Conservation (phyloP, 331 rosid species). For the Spiraea crenata region DNA sequence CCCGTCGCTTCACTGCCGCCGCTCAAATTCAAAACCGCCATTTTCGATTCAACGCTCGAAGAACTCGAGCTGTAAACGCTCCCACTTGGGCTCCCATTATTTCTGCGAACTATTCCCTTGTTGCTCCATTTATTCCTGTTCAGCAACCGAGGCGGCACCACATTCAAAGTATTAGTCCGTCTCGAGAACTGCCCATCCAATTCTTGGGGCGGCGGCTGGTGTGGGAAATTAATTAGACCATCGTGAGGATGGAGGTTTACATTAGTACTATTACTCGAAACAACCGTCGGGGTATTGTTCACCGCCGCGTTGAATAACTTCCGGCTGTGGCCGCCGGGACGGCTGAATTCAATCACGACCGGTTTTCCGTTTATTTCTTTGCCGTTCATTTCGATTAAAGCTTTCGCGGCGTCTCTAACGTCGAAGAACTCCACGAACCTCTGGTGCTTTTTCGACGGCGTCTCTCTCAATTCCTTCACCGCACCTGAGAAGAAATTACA, state of each 20-base stretch:
- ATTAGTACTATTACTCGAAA: slow-evolving; percentile 15
- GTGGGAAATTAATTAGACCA: slow-evolving; percentile 3
- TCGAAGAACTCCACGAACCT: slow-evolving; percentile 77
- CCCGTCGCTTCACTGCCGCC: slow-evolving; percentile 27
- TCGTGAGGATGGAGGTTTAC: not conserved
- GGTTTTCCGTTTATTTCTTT: slow-evolving; percentile 51
- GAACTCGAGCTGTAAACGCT: not conserved
- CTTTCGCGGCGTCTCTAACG: slow-evolving; percentile 60
- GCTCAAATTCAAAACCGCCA: slow-evolving; percentile 34
- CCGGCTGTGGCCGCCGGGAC: slow-evolving; percentile 54
- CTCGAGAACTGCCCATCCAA: slow-evolving; percentile 19
- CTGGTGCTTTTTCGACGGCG: slow-evolving; percentile 63
- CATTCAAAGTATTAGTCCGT: not conserved
- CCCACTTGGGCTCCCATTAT: not conserved
- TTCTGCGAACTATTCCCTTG: slow-evolving; percentile 21
- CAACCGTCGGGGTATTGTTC: not conserved
- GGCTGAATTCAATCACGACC: slow-evolving; percentile 61
- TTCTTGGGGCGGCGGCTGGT: slow-evolving; percentile 13
- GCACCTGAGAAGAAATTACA: slow-evolving; percentile 37
- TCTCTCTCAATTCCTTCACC: slow-evolving; percentile 70
- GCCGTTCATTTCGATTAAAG: slow-evolving; percentile 63
- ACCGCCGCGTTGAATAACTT: slow-evolving; percentile 30
- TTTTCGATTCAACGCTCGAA: slow-evolving; percentile 16
- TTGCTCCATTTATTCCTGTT: slow-evolving; percentile 7
- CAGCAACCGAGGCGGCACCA: not conserved